A percentile compares a stretch with the other conserved stretches of the same genome.
Evolutionary conservation across 2,329 filamentous ascomycete genomes (phyloP).

Genomic region (Cytospora piceae): DNA sequence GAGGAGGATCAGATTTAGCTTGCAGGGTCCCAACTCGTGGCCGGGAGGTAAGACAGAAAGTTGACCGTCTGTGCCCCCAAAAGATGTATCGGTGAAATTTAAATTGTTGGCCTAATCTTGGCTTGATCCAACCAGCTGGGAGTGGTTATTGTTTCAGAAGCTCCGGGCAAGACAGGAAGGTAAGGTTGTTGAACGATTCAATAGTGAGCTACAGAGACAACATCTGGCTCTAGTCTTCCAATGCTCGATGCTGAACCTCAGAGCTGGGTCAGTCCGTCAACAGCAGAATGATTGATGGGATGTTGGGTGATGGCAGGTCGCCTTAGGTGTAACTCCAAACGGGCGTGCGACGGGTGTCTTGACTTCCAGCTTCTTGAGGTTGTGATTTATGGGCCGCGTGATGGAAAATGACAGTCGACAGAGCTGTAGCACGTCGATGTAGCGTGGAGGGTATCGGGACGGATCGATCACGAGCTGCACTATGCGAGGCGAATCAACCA

Average conservation of each 20-base stretch:
- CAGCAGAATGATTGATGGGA: not conserved
- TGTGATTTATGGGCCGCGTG: not conserved
- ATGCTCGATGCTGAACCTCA: conserved; percentile 11
- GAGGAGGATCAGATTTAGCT: conserved; percentile 19
- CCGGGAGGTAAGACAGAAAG: conserved; percentile 18
- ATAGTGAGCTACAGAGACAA: conserved; percentile 19
- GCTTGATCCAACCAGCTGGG: not conserved
- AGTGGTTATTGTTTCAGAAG: conserved; percentile 2
- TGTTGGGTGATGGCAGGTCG: not conserved
- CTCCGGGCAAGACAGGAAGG: conserved; percentile 9
- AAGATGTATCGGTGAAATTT: conserved; percentile 1
- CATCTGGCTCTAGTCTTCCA: conserved; percentile 10
- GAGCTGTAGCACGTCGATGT: not conserved
- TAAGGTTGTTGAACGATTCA: conserved; percentile 13
- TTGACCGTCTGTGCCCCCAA: conserved; percentile 6
- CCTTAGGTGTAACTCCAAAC: not conserved
- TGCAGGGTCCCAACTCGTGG: conserved; percentile 22
- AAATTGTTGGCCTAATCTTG: conserved; percentile 4
- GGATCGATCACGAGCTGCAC: conserved; percentile 12
- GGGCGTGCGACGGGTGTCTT: not conserved
- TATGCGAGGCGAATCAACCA: not conserved
- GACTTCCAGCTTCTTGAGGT: not conserved
- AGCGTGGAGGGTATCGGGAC: not conserved
- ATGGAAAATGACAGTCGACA: not conserved
- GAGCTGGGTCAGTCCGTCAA: conserved; percentile 5